Evolutionary conservation across 1,139 yeast genomes (phyloP), one percentile per base, ranked within the genome.

Genomic region (Taphrina deformans): DNA sequence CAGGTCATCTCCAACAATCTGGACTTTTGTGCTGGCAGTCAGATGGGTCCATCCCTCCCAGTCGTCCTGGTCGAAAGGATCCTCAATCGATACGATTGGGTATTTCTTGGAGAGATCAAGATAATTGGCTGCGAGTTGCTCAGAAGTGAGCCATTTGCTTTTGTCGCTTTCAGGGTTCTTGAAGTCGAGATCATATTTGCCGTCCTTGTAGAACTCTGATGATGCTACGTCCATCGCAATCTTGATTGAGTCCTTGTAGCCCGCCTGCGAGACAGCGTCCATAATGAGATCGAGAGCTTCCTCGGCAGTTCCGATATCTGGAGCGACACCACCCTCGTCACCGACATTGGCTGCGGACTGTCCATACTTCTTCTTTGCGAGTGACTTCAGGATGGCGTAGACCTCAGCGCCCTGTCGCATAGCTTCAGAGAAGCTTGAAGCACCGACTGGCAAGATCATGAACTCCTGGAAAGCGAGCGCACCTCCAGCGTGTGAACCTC

Each of bases 271-370:
- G 79, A 92, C 91, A 76, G 97, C 89, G 71, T 80, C 86, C 74
- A 85, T 83, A 78, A 92, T 89, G 79, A 92, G 87, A 82, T 91
- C 96, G 74, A 92, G 83, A 73, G 97, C 97, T 84, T 92, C 97
- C 79, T 85, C 89, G 77, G 98, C 91, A 73, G 96, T 84, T 72
- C 87, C 83, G 74, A 92, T 86, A 80, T 89, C 89, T 79, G 98
- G 98, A 75, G 97, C 97, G 83, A 92, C 96, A 85, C 98, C 98
- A 86, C 98, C 97, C 84, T 92, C 97, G 81, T 92, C 98, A 85
- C 98, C 98, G 77, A 92, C 97, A 83, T 92, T 92, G 82, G 96
- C 97, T 75, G 98, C 98, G 70, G 96, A 87, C 77, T 88, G 87
- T 78, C 98, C 98, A 85, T 91, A 92, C 79, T 82, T 83, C 85